A percentile compares a stretch with the other conserved stretches of the same genome.
phyloP scores from a whole-genome alignment of 2,329 filamentous ascomycete genomes.

The Colletotrichum orchidophilum region DNA sequence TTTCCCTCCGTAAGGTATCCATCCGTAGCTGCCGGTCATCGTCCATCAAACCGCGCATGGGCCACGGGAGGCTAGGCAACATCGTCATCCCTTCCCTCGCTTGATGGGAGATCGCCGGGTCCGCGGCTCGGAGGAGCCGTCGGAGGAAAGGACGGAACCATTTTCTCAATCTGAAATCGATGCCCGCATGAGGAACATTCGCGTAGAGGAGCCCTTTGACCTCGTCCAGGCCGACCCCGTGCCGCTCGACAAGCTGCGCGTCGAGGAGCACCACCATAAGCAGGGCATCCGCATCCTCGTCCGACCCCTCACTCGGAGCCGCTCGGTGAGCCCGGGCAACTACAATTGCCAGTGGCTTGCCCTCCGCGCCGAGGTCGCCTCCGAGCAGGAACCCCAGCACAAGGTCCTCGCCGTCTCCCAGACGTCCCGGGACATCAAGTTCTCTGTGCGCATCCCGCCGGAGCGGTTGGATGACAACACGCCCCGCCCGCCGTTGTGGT shows the following conservation, averaged over 20 bases:
- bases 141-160: constrained; percentile 66
- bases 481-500: constrained; percentile 62
- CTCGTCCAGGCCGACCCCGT: constrained; percentile 53
- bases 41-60: constrained; percentile 35
- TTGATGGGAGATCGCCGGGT: constrained; percentile 57
- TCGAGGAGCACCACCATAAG: constrained; percentile 62
- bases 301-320: constrained; percentile 61
- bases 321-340: constrained; percentile 64
- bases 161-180: constrained; percentile 67
- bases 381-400: constrained; percentile 59
- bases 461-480: constrained; percentile 53
- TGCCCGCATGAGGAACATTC: constrained; percentile 56
- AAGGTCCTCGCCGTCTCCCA: constrained; percentile 69
- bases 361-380: constrained; percentile 62
- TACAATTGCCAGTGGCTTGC: constrained; percentile 65
- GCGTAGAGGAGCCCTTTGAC: constrained; percentile 53
- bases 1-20: neutral
- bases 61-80: constrained; percentile 30
- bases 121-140: constrained; percentile 48
- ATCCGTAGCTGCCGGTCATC: neutral
- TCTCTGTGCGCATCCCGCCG: constrained; percentile 64
- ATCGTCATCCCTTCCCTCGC: constrained; percentile 34
- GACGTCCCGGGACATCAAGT: constrained; percentile 68
- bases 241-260: constrained; percentile 62
- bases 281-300: constrained; percentile 67